Evolutionary conservation across 2,329 filamentous ascomycete species (phyloP).

Genomic region (Cryphonectria radicalis): DNA sequence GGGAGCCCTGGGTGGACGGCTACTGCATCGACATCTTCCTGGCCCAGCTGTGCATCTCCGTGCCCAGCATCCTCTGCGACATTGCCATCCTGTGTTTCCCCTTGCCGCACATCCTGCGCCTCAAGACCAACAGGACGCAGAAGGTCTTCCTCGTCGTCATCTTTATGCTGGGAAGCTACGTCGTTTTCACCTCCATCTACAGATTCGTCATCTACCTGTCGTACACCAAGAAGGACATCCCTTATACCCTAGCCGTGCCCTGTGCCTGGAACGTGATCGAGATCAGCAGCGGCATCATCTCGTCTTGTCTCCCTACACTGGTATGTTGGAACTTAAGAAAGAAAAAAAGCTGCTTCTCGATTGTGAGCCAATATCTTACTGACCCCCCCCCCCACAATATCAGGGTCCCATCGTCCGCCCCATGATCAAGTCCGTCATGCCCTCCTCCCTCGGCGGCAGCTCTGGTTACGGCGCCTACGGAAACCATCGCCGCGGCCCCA

Average conservation of each 20-base stretch:
- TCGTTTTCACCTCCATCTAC: slow-evolving; percentile 24
- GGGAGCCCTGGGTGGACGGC: slow-evolving; percentile 21
- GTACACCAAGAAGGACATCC: slow-evolving; percentile 13
- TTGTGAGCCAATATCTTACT: too few species aligned
- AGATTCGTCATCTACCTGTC: slow-evolving; percentile 18
- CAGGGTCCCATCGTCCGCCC: slow-evolving; percentile 19
- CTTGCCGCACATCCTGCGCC: slow-evolving; percentile 20
- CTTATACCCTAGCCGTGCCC: slow-evolving; percentile 31
- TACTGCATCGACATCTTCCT: slow-evolving; percentile 23
- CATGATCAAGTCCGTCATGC: slow-evolving; percentile 21
- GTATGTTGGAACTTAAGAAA: not conserved
- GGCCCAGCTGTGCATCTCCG: slow-evolving; percentile 19
- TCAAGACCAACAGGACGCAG: slow-evolving; percentile 23
- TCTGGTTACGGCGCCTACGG: slow-evolving; percentile 11
- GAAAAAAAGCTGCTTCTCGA: too few species aligned
- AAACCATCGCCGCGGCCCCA: not conserved
- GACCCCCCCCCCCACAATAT: too few species aligned
- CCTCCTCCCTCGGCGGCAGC: slow-evolving; percentile 2
- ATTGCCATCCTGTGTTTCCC: slow-evolving; percentile 21
- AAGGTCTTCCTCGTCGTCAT: slow-evolving; percentile 21
- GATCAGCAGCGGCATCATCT: slow-evolving; percentile 23
- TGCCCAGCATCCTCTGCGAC: slow-evolving; percentile 22
- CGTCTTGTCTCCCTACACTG: slow-evolving; percentile 20
- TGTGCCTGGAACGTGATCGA: slow-evolving; percentile 23
- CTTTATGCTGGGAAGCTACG: slow-evolving; percentile 22